phyloP scores from a whole-genome alignment of 2,329 filamentous ascomycete species.

The Alternaria postmessia region DNA sequence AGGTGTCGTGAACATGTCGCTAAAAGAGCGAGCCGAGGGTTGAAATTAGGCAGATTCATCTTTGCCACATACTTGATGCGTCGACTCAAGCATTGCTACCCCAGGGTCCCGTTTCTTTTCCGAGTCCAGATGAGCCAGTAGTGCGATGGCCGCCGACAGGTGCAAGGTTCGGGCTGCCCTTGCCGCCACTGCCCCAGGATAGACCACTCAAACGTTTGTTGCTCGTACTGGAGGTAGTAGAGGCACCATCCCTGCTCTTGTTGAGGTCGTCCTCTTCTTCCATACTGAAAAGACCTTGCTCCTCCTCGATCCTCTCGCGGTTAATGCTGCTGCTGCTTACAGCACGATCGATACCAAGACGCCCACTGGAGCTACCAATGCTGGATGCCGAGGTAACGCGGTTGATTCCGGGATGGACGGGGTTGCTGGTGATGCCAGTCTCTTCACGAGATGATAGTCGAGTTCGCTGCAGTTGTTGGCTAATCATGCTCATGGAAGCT shows the following conservation, averaged over 20 bases:
- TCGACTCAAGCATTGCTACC: constrained; percentile 25
- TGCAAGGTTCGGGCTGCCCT: constrained; percentile 45
- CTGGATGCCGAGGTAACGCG: constrained; percentile 46
- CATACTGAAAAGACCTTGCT: constrained; percentile 55
- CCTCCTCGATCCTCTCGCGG: constrained; percentile 53
- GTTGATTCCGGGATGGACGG: constrained; percentile 73
- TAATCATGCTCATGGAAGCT: constrained; percentile 68
- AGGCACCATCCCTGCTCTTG: constrained; percentile 45
- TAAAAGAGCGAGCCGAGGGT: neutral
- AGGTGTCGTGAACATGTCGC: neutral
- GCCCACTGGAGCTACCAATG: constrained; percentile 40
- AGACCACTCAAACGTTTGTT: constrained; percentile 50
- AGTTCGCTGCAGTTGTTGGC: constrained; percentile 62
- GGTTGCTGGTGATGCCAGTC: constrained; percentile 31
- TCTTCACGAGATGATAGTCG: constrained; percentile 50
- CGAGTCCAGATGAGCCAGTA: constrained; percentile 30
- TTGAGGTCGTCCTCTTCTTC: constrained; percentile 51
- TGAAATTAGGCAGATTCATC: neutral
- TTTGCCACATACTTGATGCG: neutral
- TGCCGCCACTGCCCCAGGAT: constrained; percentile 50
- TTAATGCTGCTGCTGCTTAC: constrained; percentile 52
- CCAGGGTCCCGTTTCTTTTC: constrained; percentile 30
- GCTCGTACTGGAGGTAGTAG: constrained; percentile 44
- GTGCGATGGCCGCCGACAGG: constrained; percentile 45
- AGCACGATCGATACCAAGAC: constrained; percentile 49